phyloP scores from a whole-genome alignment of 2,329 filamentous ascomycete genomes.

The Hawksworthiomyces lignivorus region DNA sequence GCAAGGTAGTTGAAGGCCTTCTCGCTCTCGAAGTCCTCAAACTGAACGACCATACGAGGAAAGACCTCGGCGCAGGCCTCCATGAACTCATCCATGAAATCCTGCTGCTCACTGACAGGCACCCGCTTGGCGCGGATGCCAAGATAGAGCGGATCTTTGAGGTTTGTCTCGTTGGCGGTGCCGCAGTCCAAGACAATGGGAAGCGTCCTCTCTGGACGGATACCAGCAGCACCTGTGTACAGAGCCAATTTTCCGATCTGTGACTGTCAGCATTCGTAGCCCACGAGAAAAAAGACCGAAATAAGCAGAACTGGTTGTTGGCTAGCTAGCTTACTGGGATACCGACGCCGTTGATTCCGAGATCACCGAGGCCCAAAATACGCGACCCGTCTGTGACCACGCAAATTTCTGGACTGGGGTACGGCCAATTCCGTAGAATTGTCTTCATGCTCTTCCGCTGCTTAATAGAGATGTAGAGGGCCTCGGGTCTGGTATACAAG shows the following conservation, averaged over 20 bases:
- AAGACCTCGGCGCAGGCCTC: conserved; percentile 69
- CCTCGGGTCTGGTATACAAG: conserved; percentile 90
- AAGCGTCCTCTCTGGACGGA: conserved; percentile 77
- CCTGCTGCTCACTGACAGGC: conserved; percentile 67
- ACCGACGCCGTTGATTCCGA: conserved; percentile 94
- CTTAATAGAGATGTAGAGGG: conserved; percentile 90
- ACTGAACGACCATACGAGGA: conserved; percentile 70
- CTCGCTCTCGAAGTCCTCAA: conserved; percentile 93
- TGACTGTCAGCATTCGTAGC: conserved; percentile 19
- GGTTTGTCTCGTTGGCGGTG: conserved; percentile 58
- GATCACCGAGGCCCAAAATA: conserved; percentile 84
- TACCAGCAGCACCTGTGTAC: conserved; percentile 92
- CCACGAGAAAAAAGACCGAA: background rate
- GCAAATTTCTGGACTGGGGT: conserved; percentile 84
- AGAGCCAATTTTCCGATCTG: conserved; percentile 87
- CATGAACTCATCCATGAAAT: conserved; percentile 98
- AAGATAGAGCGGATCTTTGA: conserved; percentile 72
- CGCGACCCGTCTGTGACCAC: conserved; percentile 95
- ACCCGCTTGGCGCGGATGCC: conserved; percentile 81
- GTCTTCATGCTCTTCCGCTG: conserved; percentile 84
- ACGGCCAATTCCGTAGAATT: conserved; percentile 90
- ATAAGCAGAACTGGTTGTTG: no score
- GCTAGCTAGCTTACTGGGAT: conserved; percentile 76
- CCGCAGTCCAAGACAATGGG: conserved; percentile 62
- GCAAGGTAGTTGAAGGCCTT: conserved; percentile 89